Percentiles rank a stretch among this genome's conserved stretches.
Conservation (phyloP, 257 asterid species). For the Fraxinus excelsior region DNA sequence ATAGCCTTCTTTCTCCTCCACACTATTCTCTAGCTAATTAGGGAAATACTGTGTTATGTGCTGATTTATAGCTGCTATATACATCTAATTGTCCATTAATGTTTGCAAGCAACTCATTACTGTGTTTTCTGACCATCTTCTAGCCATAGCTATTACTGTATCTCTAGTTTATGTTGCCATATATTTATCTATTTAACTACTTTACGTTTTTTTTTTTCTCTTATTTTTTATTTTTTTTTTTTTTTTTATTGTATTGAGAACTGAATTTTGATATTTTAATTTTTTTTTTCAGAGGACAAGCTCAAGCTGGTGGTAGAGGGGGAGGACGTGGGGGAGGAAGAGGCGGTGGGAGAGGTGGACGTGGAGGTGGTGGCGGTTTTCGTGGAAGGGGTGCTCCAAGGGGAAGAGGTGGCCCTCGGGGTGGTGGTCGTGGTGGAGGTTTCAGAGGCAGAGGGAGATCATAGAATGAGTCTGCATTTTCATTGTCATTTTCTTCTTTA, state of each 20-base stretch:
- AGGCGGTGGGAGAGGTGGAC: constrained; percentile 51
- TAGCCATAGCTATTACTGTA: neutral
- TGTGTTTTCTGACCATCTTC: neutral
- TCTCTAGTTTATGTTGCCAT: neutral
- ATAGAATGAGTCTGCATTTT: constrained; percentile 31
- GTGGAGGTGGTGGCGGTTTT: constrained; percentile 57
- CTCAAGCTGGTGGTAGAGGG: constrained; percentile 46
- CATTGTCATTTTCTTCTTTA: neutral
- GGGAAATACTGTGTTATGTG: neutral
- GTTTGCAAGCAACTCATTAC: neutral
- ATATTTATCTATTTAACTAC: neutral
- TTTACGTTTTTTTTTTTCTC: neutral
- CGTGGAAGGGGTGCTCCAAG: constrained; percentile 75
- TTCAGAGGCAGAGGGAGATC: constrained; percentile 83
- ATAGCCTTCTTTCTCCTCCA: neutral
- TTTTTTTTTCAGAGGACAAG: constrained; percentile 49
- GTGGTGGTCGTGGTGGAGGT: constrained; percentile 68
- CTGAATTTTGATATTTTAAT: neutral
- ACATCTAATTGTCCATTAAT: neutral
- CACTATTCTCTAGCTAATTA: neutral
- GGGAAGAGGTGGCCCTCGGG: constrained; percentile 68
- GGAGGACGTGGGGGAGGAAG: constrained; percentile 65
- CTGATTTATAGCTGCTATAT: neutral
- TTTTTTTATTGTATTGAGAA: neutral
- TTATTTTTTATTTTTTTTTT: neutral